Conservation (phyloP, 2,329 filamentous ascomycete genomes). For the Alternaria infectoria region DNA sequence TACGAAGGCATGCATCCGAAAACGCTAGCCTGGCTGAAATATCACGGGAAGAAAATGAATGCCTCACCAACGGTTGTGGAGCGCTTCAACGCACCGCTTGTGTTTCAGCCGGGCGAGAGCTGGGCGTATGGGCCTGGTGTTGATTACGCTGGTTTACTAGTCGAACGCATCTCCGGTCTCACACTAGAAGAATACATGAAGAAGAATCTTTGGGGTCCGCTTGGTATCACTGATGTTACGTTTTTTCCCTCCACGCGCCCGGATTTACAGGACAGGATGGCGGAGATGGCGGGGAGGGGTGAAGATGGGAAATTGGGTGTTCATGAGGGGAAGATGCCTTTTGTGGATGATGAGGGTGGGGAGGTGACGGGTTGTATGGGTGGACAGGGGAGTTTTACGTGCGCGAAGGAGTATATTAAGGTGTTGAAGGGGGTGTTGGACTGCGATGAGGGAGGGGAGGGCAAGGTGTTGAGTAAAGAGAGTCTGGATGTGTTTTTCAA, state of each 20-base stretch:
- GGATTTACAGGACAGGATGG: conserved; percentile 27
- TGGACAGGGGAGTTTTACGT: conserved; percentile 31
- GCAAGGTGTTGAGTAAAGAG: conserved; percentile 25
- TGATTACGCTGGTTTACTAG: conserved; percentile 57
- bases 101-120: conserved; percentile 54
- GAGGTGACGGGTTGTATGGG: conserved; percentile 34
- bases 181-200: conserved; percentile 68
- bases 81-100: conserved; percentile 47
- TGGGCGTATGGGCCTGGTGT: conserved; percentile 58
- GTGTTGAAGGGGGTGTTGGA: conserved; percentile 37
- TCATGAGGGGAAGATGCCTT: conserved; percentile 12
- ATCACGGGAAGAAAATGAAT: conserved; percentile 18
- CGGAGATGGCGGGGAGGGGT: conserved; percentile 38
- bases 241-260: conserved; percentile 55
- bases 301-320: conserved; percentile 18
- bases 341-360: conserved; percentile 19
- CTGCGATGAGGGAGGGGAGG: conserved; percentile 29
- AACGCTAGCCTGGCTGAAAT: conserved; percentile 48
- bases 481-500: conserved; percentile 39
- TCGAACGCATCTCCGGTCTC: conserved; percentile 52
- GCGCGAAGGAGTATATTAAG: conserved; percentile 38
- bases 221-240: conserved; percentile 58
- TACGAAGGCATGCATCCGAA: conserved; percentile 54
- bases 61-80: conserved; percentile 50
- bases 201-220: conserved; percentile 54